phyloP scores from a whole-genome alignment of 306 rosid species.

The Hylodesmum podocarpum region DNA sequence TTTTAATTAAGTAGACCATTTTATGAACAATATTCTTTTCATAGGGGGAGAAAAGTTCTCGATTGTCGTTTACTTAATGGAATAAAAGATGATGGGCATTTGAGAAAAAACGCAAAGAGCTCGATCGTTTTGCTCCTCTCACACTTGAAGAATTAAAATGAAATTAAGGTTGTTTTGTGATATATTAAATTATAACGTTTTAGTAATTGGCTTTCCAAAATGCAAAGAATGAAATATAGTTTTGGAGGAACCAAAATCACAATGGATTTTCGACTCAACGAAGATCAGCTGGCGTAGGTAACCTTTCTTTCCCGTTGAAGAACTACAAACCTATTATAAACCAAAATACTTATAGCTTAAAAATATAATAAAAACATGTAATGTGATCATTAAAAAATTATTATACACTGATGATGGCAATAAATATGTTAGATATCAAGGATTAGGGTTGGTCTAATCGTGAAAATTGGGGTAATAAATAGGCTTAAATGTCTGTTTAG shows the following conservation, averaged over 20 bases:
- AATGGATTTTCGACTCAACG: not conserved
- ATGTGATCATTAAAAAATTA: not conserved
- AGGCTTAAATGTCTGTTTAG: not conserved
- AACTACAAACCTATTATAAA: not conserved
- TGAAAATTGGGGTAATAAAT: too few relatives aligned
- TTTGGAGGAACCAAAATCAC: not conserved
- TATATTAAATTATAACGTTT: not conserved
- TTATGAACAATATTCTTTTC: too few relatives aligned
- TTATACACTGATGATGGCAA: not conserved
- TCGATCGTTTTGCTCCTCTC: not conserved
- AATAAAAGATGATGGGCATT: not conserved
- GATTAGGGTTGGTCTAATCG: too few relatives aligned
- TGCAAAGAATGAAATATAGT: not conserved
- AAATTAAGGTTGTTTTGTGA: not conserved
- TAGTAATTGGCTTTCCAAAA: not conserved
- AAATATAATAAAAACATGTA: not conserved
- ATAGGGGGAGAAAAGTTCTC: too few relatives aligned
- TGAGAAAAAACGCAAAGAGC: not conserved
- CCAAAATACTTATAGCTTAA: not conserved
- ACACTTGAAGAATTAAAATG: not conserved
- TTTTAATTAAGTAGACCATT: too few relatives aligned
- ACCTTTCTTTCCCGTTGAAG: slow-evolving; percentile 12
- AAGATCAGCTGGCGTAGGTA: not conserved
- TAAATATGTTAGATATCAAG: not conserved
- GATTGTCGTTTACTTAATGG: too few relatives aligned